Evolutionary conservation across 169 alveolate species (phyloP), one percentile per base, ranked within the genome.

Genomic region (Cryptosporidium viatorum): DNA sequence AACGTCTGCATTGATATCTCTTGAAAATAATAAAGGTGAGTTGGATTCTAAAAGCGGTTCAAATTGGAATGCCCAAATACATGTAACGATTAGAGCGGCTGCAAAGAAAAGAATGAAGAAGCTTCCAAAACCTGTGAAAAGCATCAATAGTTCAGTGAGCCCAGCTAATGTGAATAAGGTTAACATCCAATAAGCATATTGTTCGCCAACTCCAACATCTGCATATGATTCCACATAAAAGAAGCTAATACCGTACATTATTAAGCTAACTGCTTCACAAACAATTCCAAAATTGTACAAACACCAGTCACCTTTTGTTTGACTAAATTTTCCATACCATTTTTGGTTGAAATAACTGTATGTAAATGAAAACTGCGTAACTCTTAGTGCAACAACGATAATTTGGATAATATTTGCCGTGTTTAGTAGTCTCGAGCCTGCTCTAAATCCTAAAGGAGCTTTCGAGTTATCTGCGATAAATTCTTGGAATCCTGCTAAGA

Each of bases 251-350:
- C 86, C 86, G 55, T 73, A 73, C 86, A 73, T 73, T 9, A 73
- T 73, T 51, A 73, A 51, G 59, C 86, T 73, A 16, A 73, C 45
- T 37, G 86, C 69, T 23, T 73, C 86, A 35, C 86, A 73, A 73
- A 73, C 86, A 52, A 73, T 33, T 26, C 86, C 86, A 55, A 73
- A 73, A 8, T 73, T 73, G 71, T 73, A 73, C 33, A 73, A n/a
- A 55, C 86, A 73, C 86, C 86, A 73, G 65, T 73, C 86, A 31
- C 86, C 86, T 35, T 73, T 73, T 16, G 86, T 73, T 35, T 73
- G 86, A 33, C 86, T 73, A 35, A 73, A 73, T 43, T 73, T 73
- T n/a, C 86, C 86, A 58, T 73, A 73, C 86, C 86, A 73, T 58
- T 73, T 73, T 14, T 73, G 86, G 58, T 73, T 73, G 33, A 73